Evolutionary conservation across 2,329 filamentous ascomycete genomes (phyloP), one percentile per base, ranked within the genome.

Genomic region (Amylocarpus encephaloides): DNA sequence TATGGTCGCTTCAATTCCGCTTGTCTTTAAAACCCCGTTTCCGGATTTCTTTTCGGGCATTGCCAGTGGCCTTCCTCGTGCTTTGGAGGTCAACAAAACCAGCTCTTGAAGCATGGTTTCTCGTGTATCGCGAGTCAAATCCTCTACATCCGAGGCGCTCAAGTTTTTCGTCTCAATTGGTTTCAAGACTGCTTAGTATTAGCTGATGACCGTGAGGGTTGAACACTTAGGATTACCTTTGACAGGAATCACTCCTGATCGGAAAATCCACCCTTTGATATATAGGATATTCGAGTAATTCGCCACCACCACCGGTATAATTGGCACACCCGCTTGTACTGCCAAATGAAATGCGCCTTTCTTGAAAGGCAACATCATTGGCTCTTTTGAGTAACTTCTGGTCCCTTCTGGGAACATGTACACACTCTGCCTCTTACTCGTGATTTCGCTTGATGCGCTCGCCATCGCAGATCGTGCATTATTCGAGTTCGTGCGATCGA

Each of bases 261-360:
- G 80, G 64, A 92, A 92, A 36, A 79, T 72, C 59, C 79, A 65
- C 40, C 74, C 73, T 70, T 83, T 82, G 59, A 83, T 69, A 61
- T 80, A 82, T 56, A 91, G 70, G 32, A 91, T 65, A 65, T 89
- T 79, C 60, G 83, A 83, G 68, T 92, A 92, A 70, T 90, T 91
- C 66, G 86, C 86, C 29, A 82, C 79, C 42, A 90, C 85, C 33
- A 94, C 78, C 0, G 93, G 93, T 3, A 98, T 85, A 62, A 98
- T 88, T 22, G 91, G 91, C 5, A 96, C 93, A 58, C 89, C 86
- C 2, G 92, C 92, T 74, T 97, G 88, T 16, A 98, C 81, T 41
- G 93, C 93, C 32, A 98, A 78, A 68, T 98, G 92, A 71, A 98
- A 98, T 42, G 92, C 93, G 52, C 93, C 93, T 75, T 98, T 98